A percentile compares a stretch with the other conserved stretches of the same genome.
Evolutionary conservation across 495 filamentous ascomycete genomes (phyloP).

Genomic region (Podospora sp.): DNA sequence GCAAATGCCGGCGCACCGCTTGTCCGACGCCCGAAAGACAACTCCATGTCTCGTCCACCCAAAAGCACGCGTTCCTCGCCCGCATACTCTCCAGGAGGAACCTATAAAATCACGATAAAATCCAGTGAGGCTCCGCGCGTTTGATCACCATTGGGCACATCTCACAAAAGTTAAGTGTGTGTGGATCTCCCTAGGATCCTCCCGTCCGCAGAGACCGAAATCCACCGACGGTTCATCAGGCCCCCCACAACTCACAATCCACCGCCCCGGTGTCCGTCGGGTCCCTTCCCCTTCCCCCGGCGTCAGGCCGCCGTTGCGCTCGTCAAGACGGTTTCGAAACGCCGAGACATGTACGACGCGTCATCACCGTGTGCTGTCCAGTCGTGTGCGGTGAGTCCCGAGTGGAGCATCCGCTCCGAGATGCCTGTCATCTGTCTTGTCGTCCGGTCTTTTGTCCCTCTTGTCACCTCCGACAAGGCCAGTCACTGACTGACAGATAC

Average conservation of each 20-base stretch:
- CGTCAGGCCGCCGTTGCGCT: neutral
- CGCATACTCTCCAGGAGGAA: neutral
- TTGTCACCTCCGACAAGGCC: too few species aligned
- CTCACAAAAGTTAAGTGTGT: neutral
- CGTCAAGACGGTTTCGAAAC: neutral
- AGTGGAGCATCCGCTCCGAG: neutral
- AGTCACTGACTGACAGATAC: neutral
- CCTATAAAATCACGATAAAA: neutral
- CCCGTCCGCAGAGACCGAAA: neutral
- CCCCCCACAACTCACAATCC: neutral
- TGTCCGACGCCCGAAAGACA: neutral
- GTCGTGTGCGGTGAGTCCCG: too few species aligned
- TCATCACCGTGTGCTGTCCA: neutral
- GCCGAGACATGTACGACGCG: neutral
- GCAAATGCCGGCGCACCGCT: neutral
- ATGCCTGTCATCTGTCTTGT: neutral
- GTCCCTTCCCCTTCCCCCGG: neutral
- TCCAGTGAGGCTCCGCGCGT: constrained; percentile 1
- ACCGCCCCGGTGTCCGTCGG: neutral
- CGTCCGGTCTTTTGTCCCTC: neutral
- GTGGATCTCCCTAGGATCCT: neutral
- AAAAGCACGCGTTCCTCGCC: neutral
- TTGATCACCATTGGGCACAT: constrained; percentile 13
- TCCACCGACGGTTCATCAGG: too few species aligned
- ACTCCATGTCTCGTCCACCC: neutral